A percentile compares a stretch with the other conserved stretches of the same genome.
Evolutionary conservation across 371 early-diverging fungal genomes (phyloP).

Genomic region (Haplosporangium sp.): DNA sequence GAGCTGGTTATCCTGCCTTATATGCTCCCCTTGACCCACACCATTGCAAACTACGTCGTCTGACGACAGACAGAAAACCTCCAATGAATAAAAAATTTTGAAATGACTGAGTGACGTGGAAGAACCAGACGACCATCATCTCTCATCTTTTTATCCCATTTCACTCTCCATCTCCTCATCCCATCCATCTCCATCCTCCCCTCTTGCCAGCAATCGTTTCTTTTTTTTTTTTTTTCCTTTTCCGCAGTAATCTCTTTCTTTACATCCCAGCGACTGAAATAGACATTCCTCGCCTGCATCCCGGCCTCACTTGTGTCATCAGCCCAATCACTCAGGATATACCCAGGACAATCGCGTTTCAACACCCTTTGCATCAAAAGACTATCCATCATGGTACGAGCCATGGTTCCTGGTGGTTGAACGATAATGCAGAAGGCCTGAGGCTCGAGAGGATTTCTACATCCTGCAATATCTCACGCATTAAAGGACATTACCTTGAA

Average conservation of each 20-base stretch:
- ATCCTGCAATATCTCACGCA: not conserved
- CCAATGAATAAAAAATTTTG: not conserved
- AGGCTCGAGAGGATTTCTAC: too few relatives aligned
- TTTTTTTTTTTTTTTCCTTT: too few relatives aligned
- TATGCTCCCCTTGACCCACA: slow-evolving; percentile 32
- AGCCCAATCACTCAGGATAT: too few relatives aligned
- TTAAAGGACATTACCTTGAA: not conserved
- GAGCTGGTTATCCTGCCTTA: slow-evolving; percentile 44
- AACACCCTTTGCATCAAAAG: too few relatives aligned
- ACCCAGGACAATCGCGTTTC: too few relatives aligned
- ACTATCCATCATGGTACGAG: too few relatives aligned
- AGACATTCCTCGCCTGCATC: too few relatives aligned
- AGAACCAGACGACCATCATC: not conserved
- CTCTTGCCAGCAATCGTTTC: not conserved
- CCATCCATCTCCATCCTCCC: not conserved
- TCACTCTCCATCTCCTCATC: not conserved
- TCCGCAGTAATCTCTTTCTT: too few relatives aligned
- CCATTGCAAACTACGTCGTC: slow-evolving; percentile 10
- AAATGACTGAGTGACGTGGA: slow-evolving; percentile 16
- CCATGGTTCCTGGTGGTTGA: too few relatives aligned
- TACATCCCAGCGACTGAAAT: too few relatives aligned
- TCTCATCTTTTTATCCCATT: not conserved
- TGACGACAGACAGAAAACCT: not conserved
- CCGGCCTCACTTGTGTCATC: too few relatives aligned
- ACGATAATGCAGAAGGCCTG: too few relatives aligned